Percentiles rank a stretch among this genome's conserved stretches.
These are phyloP conservation scores for Paecilomyces dactylethromorphus DNA, from an alignment of 2,329 filamentous ascomycete genomes.

Conservation along the genomic window DNA sequence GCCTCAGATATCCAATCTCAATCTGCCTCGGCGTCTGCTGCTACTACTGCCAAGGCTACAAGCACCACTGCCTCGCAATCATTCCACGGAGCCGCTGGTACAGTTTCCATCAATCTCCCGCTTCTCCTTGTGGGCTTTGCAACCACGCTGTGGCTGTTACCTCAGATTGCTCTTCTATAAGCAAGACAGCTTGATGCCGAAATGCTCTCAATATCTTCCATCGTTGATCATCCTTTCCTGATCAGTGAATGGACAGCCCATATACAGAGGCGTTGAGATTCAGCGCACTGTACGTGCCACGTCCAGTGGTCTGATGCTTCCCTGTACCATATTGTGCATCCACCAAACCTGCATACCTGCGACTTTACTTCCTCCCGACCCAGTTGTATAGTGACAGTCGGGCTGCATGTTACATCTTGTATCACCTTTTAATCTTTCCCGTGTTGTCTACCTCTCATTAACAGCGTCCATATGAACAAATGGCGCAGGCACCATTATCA, in stretches of 20 bases:
- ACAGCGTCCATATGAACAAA: background rate
- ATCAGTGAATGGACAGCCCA: background rate
- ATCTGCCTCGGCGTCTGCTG: background rate
- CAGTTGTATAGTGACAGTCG: constrained; percentile 2
- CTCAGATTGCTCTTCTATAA: background rate
- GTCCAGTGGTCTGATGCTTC: background rate
- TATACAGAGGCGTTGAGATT: background rate
- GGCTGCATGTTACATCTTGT: constrained; percentile 2
- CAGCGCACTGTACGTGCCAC: background rate
- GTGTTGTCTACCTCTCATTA: background rate
- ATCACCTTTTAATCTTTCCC: constrained; percentile 1
- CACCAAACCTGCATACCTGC: background rate
- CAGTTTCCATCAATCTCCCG: background rate
- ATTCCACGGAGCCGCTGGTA: background rate
- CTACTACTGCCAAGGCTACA: background rate
- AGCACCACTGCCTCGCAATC: background rate
- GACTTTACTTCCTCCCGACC: background rate
- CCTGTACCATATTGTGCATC: background rate
- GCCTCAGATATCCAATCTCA: background rate
- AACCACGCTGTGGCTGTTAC: background rate
- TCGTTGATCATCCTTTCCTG: background rate
- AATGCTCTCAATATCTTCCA: background rate
- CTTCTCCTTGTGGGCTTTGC: background rate
- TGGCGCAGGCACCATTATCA: background rate
- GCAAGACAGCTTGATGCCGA: background rate